These are phyloP conservation scores for Penicillium paxilli DNA, from an alignment of 495 filamentous ascomycete species.

Conservation along the genomic window DNA sequence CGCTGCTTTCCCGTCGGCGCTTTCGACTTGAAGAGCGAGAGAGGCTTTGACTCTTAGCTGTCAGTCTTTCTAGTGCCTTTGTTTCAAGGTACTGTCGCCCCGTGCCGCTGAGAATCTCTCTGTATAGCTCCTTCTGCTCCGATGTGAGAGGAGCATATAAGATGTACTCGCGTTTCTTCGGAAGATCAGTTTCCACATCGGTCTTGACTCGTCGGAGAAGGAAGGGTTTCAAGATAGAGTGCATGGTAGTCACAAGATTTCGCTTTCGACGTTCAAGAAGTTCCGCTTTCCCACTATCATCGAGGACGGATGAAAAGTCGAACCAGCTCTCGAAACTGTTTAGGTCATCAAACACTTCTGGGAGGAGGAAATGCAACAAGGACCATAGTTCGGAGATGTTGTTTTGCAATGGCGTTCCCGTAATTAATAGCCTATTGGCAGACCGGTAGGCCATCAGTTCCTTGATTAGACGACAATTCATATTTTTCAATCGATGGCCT, in stretches of 20 bases:
- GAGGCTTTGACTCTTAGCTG: conserved; percentile 32
- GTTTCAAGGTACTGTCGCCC: conserved; percentile 80
- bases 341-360: conserved; percentile 86
- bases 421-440: conserved; percentile 87
- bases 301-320: conserved; percentile 86
- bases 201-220: conserved; percentile 86
- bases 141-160: conserved; percentile 86
- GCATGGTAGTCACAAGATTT: conserved; percentile 83
- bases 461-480: conserved; percentile 87
- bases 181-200: conserved; percentile 86
- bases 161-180: conserved; percentile 95
- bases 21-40: conserved; percentile 50
- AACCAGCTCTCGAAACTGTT: conserved; percentile 93
- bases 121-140: conserved; percentile 88
- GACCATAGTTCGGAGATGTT: conserved; percentile 97
- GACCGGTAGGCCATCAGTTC: conserved; percentile 86
- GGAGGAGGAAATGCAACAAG: conserved; percentile 87
- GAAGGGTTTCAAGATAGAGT: conserved; percentile 89
- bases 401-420: conserved; percentile 93
- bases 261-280: conserved; percentile 60
- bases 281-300: conserved; percentile 67
- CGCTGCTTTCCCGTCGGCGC: conserved; percentile 50
- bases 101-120: conserved; percentile 76
- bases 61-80: conserved; percentile 71
- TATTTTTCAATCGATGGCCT: conserved; percentile 96